Evolutionary conservation across 2,329 filamentous ascomycete species (phyloP), one percentile per base, ranked within the genome.

Genomic region (Colletotrichum zoysiae): DNA sequence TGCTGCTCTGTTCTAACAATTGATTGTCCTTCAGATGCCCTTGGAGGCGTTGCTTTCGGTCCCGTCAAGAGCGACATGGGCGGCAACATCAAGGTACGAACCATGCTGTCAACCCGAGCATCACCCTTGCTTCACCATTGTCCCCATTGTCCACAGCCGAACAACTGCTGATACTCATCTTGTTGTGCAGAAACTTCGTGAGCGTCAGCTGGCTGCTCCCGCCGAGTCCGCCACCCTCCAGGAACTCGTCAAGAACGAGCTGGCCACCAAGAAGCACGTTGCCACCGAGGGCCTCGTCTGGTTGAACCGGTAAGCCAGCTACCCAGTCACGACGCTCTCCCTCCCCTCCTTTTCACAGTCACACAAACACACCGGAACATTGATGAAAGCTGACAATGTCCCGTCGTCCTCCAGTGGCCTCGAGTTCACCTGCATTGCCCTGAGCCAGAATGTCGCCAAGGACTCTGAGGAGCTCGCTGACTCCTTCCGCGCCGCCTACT

Each of bases 201-300:
- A 95, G 64, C 91, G 95, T 76, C 92, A 95, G 81, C 87, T 92
- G 66, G 93, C 91, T 69, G 90, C 93, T 69, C 94, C 95, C 40
- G 86, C 86, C 65, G 91, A 95, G 75, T 97, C 93, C n/a, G 86
- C 89, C 78, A 97, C 91, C 68, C 86, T 99, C 69, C 96, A 99
- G 84, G 89, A 91, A 58, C 93, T 98, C 60, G 92, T 93, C 77
- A 82, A 90, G 75, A 96, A 95, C 81, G 96, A 99, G 86, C 86
- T 97, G 80, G 95, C 95, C 86, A 88, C 90, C 74, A 95, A 95
- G 87, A 95, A 96, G 84, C 93, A 97, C 85, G 89, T 85, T 69
- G 95, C 96, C 66, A 92, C 94, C 16, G 95, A 98, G 84, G 96
- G 95, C 65, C 87, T 98, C 63, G 82, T 98, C 73, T 99, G 96